Conservation (phyloP, 345 rosid genomes). For the Eutrema japonicum region DNA sequence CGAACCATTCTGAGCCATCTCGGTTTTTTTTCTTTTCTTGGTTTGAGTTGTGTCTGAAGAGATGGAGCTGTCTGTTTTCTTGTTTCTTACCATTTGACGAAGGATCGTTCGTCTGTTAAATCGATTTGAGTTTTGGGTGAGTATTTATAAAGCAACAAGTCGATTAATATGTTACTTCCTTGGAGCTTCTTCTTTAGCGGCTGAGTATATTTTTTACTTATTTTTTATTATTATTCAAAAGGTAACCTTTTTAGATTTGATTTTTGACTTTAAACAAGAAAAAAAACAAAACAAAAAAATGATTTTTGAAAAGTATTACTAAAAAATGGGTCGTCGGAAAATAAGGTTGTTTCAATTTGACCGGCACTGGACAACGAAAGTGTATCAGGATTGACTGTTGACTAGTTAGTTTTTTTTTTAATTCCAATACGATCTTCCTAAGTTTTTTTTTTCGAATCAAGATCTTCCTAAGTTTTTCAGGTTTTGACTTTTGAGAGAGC, state of each 20-base stretch:
- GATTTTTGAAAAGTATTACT: constrained; percentile 4
- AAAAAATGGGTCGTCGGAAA: background rate
- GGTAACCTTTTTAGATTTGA: background rate
- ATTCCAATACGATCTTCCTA: background rate
- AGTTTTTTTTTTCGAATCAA: too few species aligned
- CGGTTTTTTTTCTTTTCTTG: constrained; percentile 21
- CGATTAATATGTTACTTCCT: background rate
- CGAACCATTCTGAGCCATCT: constrained; percentile 33
- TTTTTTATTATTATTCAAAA: background rate
- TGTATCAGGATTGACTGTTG: constrained; percentile 38
- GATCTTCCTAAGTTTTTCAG: background rate
- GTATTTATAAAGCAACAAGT: constrained; percentile 26
- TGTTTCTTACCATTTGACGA: constrained; percentile 20
- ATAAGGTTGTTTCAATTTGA: constrained; percentile 24
- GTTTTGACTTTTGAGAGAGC: background rate
- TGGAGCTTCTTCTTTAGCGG: background rate
- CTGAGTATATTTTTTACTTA: background rate
- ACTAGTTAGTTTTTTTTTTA: background rate
- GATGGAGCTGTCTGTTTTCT: constrained; percentile 25
- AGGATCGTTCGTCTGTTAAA: constrained; percentile 1
- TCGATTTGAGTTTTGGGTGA: background rate
- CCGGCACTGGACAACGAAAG: constrained; percentile 25
- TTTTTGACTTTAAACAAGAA: background rate
- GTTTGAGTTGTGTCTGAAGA: constrained; percentile 17
- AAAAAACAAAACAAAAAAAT: background rate